Conservation (phyloP, 2,329 filamentous ascomycete species). For the Cladosporium sp. region DNA sequence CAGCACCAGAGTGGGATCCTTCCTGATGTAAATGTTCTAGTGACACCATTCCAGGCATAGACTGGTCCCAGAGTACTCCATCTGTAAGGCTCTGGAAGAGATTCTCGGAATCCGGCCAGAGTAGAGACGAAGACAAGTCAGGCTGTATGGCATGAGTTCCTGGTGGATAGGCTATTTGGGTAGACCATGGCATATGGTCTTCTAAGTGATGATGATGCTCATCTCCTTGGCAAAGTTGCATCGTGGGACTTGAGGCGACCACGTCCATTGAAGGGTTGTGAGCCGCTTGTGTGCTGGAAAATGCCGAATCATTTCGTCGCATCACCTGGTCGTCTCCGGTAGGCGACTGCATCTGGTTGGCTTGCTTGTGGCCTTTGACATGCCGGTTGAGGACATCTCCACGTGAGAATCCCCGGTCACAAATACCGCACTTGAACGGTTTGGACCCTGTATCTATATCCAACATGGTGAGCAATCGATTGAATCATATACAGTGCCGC, state of each 20-base stretch:
- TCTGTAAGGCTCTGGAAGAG: neutral
- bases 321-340: neutral
- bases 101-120: neutral
- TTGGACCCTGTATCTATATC: neutral
- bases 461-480: neutral
- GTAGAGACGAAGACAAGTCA: neutral
- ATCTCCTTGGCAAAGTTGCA: neutral
- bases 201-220: neutral
- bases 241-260: neutral
- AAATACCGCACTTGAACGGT: neutral
- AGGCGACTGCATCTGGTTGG: neutral
- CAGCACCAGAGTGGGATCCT: neutral
- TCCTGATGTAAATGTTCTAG: neutral
- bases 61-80: neutral
- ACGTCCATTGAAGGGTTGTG: neutral
- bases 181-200: neutral
- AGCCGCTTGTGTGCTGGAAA: too few relatives aligned
- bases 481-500: neutral
- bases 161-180: neutral
- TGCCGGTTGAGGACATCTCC: constrained; percentile 3
- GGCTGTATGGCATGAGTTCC: neutral
- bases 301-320: neutral
- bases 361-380: neutral
- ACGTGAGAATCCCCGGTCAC: neutral
- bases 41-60: neutral